Conservation (phyloP, 805 yeast genomes). For the Ogataea ganodermae region DNA sequence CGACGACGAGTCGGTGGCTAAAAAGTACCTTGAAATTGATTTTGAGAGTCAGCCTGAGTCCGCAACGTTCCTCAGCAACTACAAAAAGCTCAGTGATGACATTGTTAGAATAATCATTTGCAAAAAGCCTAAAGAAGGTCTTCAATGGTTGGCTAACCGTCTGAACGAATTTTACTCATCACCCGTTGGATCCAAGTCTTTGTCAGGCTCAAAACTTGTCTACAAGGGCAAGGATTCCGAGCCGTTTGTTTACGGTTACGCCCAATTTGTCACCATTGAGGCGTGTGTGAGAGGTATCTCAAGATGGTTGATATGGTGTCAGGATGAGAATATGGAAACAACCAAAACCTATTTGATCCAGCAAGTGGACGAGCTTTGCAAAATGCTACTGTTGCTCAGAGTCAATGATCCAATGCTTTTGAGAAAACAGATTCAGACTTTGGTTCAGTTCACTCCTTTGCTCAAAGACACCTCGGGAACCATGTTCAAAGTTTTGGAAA, state of each 20-base stretch:
- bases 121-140: conserved; percentile 77
- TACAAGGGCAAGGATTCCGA: conserved; percentile 58
- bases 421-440: conserved; percentile 84
- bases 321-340: conserved; percentile 52
- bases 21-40: conserved; percentile 74
- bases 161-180: conserved; percentile 73
- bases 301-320: conserved; percentile 94
- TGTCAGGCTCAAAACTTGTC: conserved; percentile 54
- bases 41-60: conserved; percentile 86
- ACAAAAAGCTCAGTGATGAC: conserved; percentile 84
- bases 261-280: conserved; percentile 85
- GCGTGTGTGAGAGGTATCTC: conserved; percentile 89
- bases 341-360: conserved; percentile 53
- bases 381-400: conserved; percentile 71
- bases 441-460: conserved; percentile 92
- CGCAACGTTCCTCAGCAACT: conserved; percentile 72
- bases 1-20: conserved; percentile 64
- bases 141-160: conserved; percentile 77
- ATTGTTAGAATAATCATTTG: conserved; percentile 87
- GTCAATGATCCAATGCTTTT: conserved; percentile 78
- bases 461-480: conserved; percentile 73
- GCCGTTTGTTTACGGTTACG: conserved; percentile 72
- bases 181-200: conserved; percentile 63
- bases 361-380: conserved; percentile 69
- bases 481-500: conserved; percentile 83